These are phyloP conservation scores for Calocera cornea DNA, from an alignment of 768 basidiomycete species.

Conservation along the genomic window DNA sequence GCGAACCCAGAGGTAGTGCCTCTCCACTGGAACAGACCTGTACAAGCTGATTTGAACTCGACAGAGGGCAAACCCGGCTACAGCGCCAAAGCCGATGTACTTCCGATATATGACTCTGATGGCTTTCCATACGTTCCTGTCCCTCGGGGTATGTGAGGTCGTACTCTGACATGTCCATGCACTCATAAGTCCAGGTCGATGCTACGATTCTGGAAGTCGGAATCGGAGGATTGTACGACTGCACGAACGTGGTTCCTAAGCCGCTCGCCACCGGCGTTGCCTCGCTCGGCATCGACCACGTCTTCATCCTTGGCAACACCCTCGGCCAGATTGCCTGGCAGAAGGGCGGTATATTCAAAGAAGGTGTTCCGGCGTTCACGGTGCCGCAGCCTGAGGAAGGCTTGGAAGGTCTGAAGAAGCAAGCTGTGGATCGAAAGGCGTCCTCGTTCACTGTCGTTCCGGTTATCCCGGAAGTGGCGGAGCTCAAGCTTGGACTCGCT, in stretches of 20 bases:
- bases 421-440: conserved; percentile 54
- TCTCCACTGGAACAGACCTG: too few species aligned
- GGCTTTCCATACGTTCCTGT: conserved; percentile 80
- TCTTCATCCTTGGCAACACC: conserved; percentile 74
- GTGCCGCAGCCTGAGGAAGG: conserved; percentile 63
- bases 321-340: conserved; percentile 83
- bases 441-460: conserved; percentile 57
- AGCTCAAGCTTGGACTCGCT: conserved; percentile 61
- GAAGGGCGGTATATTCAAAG: conserved; percentile 95
- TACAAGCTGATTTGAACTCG: conserved; percentile 5
- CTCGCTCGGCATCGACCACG: conserved; percentile 85
- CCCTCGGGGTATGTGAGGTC: conserved; percentile 37
- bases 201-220: conserved; percentile 94
- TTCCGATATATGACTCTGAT: conserved; percentile 88
- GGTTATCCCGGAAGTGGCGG: conserved; percentile 34
- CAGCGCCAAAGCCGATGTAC: conserved; percentile 72
- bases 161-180: neutral
- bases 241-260: conserved; percentile 86
- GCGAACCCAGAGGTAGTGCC: conserved; percentile 28
- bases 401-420: conserved; percentile 48
- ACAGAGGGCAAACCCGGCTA: conserved; percentile 38
- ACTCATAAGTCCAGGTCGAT: conserved; percentile 39
- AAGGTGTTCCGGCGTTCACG: conserved; percentile 72
- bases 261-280: conserved; percentile 87
- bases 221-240: conserved; percentile 85